Percentiles rank a stretch among this genome's conserved stretches.
phyloP scores from a whole-genome alignment of 2,329 filamentous ascomycete genomes.

The Biscogniauxia mediterranea region DNA sequence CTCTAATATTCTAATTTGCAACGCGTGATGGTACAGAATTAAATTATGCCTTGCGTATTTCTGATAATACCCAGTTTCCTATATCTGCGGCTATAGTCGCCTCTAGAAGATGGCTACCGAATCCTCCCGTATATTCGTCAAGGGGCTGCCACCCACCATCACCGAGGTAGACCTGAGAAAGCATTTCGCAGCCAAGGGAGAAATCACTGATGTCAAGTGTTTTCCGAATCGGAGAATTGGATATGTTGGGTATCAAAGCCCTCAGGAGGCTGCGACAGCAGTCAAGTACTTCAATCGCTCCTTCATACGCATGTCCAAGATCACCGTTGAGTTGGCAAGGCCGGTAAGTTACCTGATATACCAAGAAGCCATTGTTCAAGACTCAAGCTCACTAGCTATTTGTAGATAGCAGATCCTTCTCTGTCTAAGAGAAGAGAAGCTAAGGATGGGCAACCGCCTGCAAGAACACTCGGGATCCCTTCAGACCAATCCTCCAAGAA shows the following conservation, averaged over 20 bases:
- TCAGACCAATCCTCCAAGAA: slow-evolving; percentile 24
- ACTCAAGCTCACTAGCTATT: background rate
- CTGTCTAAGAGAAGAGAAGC: slow-evolving; percentile 28
- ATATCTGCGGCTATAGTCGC: background rate
- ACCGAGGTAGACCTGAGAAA: slow-evolving; percentile 82
- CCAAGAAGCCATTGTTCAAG: slow-evolving; percentile 7
- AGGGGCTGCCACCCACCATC: slow-evolving; percentile 81
- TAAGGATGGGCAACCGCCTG: slow-evolving; percentile 6
- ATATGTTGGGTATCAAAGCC: slow-evolving; percentile 88
- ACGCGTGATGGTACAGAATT: background rate
- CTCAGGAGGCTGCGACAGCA: slow-evolving; percentile 76
- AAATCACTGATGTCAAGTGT: slow-evolving; percentile 89
- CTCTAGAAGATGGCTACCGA: slow-evolving; percentile 36
- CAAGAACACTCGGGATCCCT: background rate
- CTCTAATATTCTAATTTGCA: background rate
- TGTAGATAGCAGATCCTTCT: slow-evolving; percentile 42
- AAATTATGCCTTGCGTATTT: background rate
- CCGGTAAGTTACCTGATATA: slow-evolving; percentile 56
- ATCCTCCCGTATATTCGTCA: slow-evolving; percentile 73
- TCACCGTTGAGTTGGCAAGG: slow-evolving; percentile 82
- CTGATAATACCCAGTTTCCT: background rate
- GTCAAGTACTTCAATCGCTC: slow-evolving; percentile 95
- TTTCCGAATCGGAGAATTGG: slow-evolving; percentile 88
- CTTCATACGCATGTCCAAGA: slow-evolving; percentile 94
- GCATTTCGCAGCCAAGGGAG: slow-evolving; percentile 75